Evolutionary conservation across 768 basidiomycete species (phyloP), one percentile per base, ranked within the genome.

Genomic region (Boletellus ananas): DNA sequence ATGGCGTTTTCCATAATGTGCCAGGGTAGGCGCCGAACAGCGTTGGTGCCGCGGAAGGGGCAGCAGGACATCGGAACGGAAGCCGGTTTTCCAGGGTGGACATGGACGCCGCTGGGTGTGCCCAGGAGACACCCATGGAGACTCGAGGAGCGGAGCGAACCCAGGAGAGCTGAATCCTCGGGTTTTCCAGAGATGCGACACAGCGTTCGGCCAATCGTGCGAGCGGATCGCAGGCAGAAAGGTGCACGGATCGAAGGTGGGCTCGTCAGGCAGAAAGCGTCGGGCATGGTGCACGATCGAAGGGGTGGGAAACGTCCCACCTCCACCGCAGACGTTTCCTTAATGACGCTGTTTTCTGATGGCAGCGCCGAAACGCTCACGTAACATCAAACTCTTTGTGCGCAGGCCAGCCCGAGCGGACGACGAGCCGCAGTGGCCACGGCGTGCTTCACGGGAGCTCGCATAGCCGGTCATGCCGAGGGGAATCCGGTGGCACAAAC

Each of bases 211-310:
- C n/a, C n/a, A n/a, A n/a, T n/a, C 23, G 23, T 25, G 23, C 27
- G 51, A 59, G 56, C 58, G 56, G 57, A 60, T 62, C 59, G 50
- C 3, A 48, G 8, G 18, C 20, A 43, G 59, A 54, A 56, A 45
- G 21, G 42, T 0, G 42, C 34, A 47, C 27, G 37, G 1, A 57
- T 48, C 36, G 47, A 58, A 51, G 45, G 5, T 23, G n/a, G 34
- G 8, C 29, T 29, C 29, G 10, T 29, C 29, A 29, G 8, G 29
- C 29, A 29, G 29, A 29, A 29, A 29, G 10, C 29, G 29, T 11
- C 29, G 29, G 29, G 10, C 27, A 2, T 29, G 27, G 27, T 27
- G 27, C 27, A 29, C 4, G 27, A 29, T 29, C 27, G 27, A 29
- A 10, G 29, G 29, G 29, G 23, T 25, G 23, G 23, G 23, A 25